A percentile compares a stretch with the other conserved stretches of the same genome.
These are phyloP conservation scores for Cladophialophora chaetospira DNA, from an alignment of 2,329 filamentous ascomycete genomes.

Conservation along the genomic window DNA sequence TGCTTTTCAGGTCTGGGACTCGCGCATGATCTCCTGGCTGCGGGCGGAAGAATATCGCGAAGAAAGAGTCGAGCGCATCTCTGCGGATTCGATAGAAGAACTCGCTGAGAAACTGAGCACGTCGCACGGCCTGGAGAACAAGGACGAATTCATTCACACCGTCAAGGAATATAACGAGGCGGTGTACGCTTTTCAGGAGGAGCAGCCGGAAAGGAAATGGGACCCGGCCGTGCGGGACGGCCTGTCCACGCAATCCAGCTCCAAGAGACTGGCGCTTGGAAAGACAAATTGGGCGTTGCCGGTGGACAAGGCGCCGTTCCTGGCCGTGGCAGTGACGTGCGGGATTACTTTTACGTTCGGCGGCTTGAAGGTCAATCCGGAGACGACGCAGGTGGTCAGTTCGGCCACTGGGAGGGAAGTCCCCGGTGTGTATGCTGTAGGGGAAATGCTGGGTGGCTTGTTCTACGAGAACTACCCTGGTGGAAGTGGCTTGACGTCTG, in stretches of 20 bases:
- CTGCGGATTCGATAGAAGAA: slow-evolving; percentile 55
- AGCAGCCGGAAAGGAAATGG: slow-evolving; percentile 52
- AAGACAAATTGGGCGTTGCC: slow-evolving; percentile 70
- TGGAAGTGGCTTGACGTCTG: slow-evolving; percentile 63
- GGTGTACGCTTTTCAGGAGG: slow-evolving; percentile 49
- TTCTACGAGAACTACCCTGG: slow-evolving; percentile 67
- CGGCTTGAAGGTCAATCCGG: slow-evolving; percentile 58
- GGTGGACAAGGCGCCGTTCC: slow-evolving; percentile 58
- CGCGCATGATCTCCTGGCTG: slow-evolving; percentile 54
- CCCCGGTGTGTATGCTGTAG: slow-evolving; percentile 60
- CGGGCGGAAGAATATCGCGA: slow-evolving; percentile 64
- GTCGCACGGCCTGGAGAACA: slow-evolving; percentile 51
- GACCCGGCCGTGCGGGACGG: slow-evolving; percentile 65
- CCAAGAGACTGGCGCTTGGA: slow-evolving; percentile 47
- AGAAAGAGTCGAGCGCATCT: slow-evolving; percentile 58
- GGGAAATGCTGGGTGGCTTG: slow-evolving; percentile 67
- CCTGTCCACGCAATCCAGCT: slow-evolving; percentile 60
- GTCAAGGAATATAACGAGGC: slow-evolving; percentile 61
- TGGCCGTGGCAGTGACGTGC: slow-evolving; percentile 65
- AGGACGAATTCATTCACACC: slow-evolving; percentile 53
- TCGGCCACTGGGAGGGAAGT: slow-evolving; percentile 50
- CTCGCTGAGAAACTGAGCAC: slow-evolving; percentile 54
- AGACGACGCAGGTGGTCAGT: slow-evolving; percentile 57
- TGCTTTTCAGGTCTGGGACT: slow-evolving; percentile 68
- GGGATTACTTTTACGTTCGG: slow-evolving; percentile 72